These are phyloP conservation scores for Carnegiea gigantea DNA, from an alignment of 179 eudicot species.

Conservation along the genomic window DNA sequence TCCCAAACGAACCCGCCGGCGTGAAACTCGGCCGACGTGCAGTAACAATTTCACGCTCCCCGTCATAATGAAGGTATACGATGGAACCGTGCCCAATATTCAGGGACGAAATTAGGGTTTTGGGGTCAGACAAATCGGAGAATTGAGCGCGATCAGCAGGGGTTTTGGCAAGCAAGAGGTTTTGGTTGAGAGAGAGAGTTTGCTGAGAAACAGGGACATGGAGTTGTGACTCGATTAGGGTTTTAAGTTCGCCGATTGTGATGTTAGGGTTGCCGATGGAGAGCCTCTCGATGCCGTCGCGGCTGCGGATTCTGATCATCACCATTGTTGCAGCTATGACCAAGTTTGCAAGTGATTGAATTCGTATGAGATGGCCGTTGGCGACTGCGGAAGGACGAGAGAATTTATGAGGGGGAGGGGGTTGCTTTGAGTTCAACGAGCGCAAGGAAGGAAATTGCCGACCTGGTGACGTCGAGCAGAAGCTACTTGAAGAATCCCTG, in stretches of 20 bases:
- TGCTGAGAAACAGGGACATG: slow-evolving; percentile 53
- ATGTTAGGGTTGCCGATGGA: slow-evolving; percentile 49
- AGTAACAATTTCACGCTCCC: slow-evolving; percentile 52
- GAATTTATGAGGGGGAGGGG: too few species aligned
- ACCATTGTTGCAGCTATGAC: slow-evolving; percentile 26
- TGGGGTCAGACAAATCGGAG: slow-evolving; percentile 55
- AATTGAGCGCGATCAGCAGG: slow-evolving; percentile 40
- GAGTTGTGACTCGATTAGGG: slow-evolving; percentile 74
- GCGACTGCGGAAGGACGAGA: too few species aligned
- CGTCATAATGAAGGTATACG: slow-evolving; percentile 63
- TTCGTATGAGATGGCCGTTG: too few species aligned
- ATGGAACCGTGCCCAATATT: slow-evolving; percentile 59
- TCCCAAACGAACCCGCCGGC: slow-evolving; percentile 77
- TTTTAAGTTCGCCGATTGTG: slow-evolving; percentile 59
- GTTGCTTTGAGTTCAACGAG: too few species aligned
- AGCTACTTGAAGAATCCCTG: too few species aligned
- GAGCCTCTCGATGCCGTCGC: slow-evolving; percentile 79
- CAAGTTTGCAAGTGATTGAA: neutral
- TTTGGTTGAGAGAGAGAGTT: slow-evolving; percentile 60
- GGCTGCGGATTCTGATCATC: slow-evolving; percentile 81
- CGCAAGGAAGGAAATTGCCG: too few species aligned
- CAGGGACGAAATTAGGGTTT: slow-evolving; percentile 45
- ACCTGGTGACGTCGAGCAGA: too few species aligned
- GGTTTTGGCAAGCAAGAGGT: slow-evolving; percentile 69
- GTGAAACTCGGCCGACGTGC: slow-evolving; percentile 29